These are phyloP conservation scores for Ophiostoma populinum DNA, from an alignment of 2,329 filamentous ascomycete species.

Conservation along the genomic window DNA sequence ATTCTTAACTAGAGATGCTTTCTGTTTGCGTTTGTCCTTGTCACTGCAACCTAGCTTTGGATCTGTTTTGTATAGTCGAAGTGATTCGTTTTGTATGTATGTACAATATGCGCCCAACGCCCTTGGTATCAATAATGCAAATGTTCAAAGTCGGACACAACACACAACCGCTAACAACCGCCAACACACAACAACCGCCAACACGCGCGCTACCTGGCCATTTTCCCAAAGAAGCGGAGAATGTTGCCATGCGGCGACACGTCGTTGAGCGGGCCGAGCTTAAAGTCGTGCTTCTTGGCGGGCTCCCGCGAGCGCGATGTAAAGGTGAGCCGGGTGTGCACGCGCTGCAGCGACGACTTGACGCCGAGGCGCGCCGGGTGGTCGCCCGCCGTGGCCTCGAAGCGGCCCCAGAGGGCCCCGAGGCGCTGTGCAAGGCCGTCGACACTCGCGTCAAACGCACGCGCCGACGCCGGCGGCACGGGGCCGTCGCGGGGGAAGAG, in stretches of 20 bases:
- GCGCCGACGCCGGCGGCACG: constrained; percentile 8
- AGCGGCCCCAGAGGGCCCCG: constrained; percentile 39
- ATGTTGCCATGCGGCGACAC: no score
- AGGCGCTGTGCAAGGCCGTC: constrained; percentile 48
- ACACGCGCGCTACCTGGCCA: no score
- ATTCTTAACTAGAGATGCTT: background rate
- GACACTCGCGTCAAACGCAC: constrained; percentile 49
- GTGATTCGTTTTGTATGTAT: no score
- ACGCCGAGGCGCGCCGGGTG: constrained; percentile 57
- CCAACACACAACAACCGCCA: no score
- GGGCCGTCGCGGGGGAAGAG: background rate
- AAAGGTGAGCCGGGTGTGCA: constrained; percentile 57
- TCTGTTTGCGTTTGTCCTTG: no score
- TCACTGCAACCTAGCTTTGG: background rate
- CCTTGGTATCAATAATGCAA: no score
- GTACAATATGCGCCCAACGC: no score
- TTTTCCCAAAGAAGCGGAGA: constrained; percentile 10
- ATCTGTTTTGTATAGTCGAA: background rate
- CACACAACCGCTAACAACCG: no score
- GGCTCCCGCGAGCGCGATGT: constrained; percentile 48
- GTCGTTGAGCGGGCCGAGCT: no score
- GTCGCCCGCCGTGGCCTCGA: constrained; percentile 57
- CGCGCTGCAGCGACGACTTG: constrained; percentile 56
- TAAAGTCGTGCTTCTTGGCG: constrained; percentile 32
- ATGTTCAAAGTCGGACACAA: no score